Conservation (phyloP, 2,329 filamentous ascomycete genomes). For the Ciborinia camelliae region DNA sequence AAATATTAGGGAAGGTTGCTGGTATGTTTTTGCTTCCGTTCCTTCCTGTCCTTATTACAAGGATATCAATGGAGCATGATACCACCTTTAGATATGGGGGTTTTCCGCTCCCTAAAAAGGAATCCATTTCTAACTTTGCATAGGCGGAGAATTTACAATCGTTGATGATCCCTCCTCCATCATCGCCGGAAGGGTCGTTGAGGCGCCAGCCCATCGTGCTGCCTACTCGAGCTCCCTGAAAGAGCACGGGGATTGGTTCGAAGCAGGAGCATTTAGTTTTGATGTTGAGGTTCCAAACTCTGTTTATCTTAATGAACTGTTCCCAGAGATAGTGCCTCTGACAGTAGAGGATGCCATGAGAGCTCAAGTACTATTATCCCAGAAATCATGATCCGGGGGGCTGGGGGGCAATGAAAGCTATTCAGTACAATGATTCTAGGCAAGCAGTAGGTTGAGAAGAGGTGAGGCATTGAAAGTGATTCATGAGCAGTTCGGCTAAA, state of each 20-base stretch:
- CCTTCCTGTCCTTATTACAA: no score
- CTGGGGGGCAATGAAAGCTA: no score
- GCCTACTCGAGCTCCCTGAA: neutral
- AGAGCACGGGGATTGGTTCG: constrained; percentile 7
- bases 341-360: neutral
- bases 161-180: neutral
- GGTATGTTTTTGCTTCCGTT: constrained; percentile 18
- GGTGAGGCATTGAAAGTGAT: neutral
- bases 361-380: neutral
- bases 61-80: neutral
- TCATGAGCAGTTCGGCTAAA: neutral
- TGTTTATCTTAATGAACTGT: neutral
- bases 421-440: no score
- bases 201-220: neutral
- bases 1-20: constrained; percentile 25
- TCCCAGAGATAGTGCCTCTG: constrained; percentile 1
- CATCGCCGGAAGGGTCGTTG: neutral
- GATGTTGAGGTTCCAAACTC: neutral
- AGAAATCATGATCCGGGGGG: neutral
- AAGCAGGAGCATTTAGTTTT: constrained; percentile 6
- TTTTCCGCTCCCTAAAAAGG: neutral
- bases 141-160: neutral
- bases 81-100: neutral
- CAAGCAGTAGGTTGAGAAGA: neutral
- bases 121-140: neutral